Evolutionary conservation across 306 rosid species (phyloP).

Genomic region (Calophaca sinica): DNA sequence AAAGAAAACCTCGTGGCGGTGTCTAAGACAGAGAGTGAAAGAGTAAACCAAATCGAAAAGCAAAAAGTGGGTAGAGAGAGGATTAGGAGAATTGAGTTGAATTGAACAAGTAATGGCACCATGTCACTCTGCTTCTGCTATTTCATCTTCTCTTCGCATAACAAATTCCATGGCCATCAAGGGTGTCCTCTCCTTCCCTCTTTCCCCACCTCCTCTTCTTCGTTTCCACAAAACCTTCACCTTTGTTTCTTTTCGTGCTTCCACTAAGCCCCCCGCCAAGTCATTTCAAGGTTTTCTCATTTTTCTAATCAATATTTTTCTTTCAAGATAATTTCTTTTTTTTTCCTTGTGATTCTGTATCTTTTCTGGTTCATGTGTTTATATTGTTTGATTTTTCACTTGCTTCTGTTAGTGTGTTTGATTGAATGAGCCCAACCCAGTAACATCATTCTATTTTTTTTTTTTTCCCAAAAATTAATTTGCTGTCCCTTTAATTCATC

Average conservation of each 20-base stretch:
- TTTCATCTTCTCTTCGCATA: slow-evolving; percentile 61
- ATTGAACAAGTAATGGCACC: slow-evolving; percentile 51
- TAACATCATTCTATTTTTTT: not conserved
- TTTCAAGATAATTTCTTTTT: not conserved
- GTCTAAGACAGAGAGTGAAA: too few relatives aligned
- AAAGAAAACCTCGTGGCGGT: too few relatives aligned
- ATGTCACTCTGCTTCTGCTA: slow-evolving; percentile 49
- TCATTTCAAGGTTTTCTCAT: slow-evolving; percentile 63
- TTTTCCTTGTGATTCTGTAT: not conserved
- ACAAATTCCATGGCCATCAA: slow-evolving; percentile 58
- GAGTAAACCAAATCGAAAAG: too few relatives aligned
- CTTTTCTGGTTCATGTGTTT: slow-evolving; percentile 24
- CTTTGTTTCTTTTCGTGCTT: slow-evolving; percentile 55
- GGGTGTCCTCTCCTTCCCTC: slow-evolving; percentile 58
- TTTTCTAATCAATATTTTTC: not conserved
- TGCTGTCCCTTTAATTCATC: slow-evolving; percentile 16
- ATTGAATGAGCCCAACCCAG: not conserved
- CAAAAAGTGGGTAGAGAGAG: too few relatives aligned
- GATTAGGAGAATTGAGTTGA: not conserved
- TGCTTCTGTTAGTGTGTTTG: not conserved
- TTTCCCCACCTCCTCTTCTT: slow-evolving; percentile 41
- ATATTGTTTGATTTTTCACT: slow-evolving; percentile 19
- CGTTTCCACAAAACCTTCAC: slow-evolving; percentile 46
- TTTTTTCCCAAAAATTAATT: not conserved
- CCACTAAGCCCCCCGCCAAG: slow-evolving; percentile 51